Evolutionary conservation across 352 stramenopile genomes (phyloP), one percentile per base, ranked within the genome.

Genomic region (Blastocystis sp.): DNA sequence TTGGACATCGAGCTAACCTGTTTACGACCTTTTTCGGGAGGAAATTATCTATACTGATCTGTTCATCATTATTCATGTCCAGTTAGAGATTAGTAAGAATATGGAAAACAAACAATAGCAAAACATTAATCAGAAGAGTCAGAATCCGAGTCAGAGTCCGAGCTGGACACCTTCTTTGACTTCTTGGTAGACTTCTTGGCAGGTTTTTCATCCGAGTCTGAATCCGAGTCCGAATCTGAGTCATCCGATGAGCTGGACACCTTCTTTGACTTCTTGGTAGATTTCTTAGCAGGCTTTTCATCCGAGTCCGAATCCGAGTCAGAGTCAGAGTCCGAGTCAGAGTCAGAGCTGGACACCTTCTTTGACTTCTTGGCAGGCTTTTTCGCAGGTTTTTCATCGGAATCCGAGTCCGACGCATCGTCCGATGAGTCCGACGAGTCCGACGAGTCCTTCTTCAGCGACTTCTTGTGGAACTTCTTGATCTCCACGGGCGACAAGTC

Each of bases 391-490:
- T 75, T 34, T 62, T 59, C n/a, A 45, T 56, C 47, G 5, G 70
- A 80, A 64, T 75, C 63, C 15, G 63, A 75, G 15, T 77, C 66
- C 7, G n/a, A 53, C 3, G 54, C 7, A 23, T 50, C 18, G 26
- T 69, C 50, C 41, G 47, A 66, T 47, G 20, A 13, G 3, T 62
- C 39, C 1, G 26, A 55, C 7, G 29, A 29, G 8, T 50, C 64
- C 26, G 23, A 69, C 9, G 20, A 50, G 34, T 64, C 54, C 73
- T 84, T 84, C 66, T 77, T 77, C 50, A 84, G 41, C 1, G 47
- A 68, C 50, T 84, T 84, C 70, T 80, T 80, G 39, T 55, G 39
- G n/a, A 34, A 45, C 55, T 84, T 84, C 73, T 84, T 64, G 53
- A 54, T 29, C 23, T 39, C 54, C 5, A 34, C 53, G 3, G 73